Evolutionary conservation across 805 yeast genomes (phyloP).

Genomic region (Clavispora asparagi): DNA sequence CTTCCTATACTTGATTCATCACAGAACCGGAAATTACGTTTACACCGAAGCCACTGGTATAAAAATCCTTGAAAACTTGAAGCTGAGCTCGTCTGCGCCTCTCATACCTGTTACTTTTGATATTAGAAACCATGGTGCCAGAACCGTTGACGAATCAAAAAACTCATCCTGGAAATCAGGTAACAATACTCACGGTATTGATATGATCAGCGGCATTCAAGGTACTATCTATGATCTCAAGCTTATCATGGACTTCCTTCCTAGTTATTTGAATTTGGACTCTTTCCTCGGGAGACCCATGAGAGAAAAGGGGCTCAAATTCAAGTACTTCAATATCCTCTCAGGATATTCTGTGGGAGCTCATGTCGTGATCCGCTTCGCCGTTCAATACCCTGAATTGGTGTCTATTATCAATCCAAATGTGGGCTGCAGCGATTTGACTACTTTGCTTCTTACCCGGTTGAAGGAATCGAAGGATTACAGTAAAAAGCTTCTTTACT

Average conservation of each 20-base stretch:
- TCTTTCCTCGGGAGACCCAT: conserved; percentile 13
- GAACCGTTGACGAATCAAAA: conserved; percentile 28
- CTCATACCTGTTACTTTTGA: conserved; percentile 49
- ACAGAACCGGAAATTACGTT: conserved; percentile 35
- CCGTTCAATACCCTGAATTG: conserved; percentile 29
- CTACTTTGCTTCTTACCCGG: conserved; percentile 41
- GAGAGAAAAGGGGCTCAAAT: conserved; percentile 14
- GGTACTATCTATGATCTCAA: conserved; percentile 43
- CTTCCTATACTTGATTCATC: conserved; percentile 44
- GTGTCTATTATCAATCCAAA: conserved; percentile 43
- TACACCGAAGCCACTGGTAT: conserved; percentile 38
- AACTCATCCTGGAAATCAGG: conserved; percentile 46
- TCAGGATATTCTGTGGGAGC: conserved; percentile 56
- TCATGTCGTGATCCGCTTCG: conserved; percentile 47
- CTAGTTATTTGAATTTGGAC: conserved; percentile 33
- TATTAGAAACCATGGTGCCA: conserved; percentile 51
- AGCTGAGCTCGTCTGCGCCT: conserved; percentile 19
- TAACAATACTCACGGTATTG: conserved; percentile 45
- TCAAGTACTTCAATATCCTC: conserved; percentile 33
- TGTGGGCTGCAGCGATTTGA: conserved; percentile 45
- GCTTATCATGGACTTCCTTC: conserved; percentile 41
- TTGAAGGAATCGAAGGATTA: conserved; percentile 20
- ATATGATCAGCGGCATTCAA: conserved; percentile 45
- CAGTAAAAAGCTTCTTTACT: conserved; percentile 28
- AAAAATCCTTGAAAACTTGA: conserved; percentile 24